A percentile compares a stretch with the other conserved stretches of the same genome.
Evolutionary conservation across 495 filamentous ascomycete species (phyloP).

Genomic region (Patellaria atrata): DNA sequence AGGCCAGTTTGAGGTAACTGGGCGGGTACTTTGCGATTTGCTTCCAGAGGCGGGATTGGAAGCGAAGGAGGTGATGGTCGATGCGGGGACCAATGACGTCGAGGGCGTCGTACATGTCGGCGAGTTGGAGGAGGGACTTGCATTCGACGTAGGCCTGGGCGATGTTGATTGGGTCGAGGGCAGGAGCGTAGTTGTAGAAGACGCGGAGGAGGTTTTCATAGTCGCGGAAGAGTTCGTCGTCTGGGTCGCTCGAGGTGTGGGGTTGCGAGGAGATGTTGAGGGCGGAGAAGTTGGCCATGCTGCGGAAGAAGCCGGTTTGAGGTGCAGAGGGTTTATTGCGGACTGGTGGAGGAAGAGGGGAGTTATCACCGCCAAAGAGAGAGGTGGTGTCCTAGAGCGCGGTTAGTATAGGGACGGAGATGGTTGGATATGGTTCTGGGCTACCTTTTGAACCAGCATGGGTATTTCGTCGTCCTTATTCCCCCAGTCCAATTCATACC

Average conservation of each 20-base stretch:
- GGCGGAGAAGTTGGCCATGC: constrained; percentile 60
- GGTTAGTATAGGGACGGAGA: background rate
- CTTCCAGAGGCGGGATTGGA: constrained; percentile 77
- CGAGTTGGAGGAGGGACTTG: constrained; percentile 68
- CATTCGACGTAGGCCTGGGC: constrained; percentile 83
- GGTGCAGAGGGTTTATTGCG: constrained; percentile 40
- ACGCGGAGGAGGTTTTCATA: constrained; percentile 89
- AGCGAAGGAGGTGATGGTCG: constrained; percentile 83
- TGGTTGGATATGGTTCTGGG: no score
- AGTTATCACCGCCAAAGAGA: constrained; percentile 33
- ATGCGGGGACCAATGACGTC: constrained; percentile 77
- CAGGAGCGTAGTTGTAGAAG: constrained; percentile 80
- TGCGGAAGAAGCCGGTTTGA: constrained; percentile 62
- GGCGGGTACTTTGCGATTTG: constrained; percentile 91
- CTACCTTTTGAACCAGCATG: constrained; percentile 76
- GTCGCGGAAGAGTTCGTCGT: constrained; percentile 62
- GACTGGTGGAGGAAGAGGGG: constrained; percentile 26
- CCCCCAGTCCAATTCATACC: constrained; percentile 74
- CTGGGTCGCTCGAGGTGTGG: constrained; percentile 31
- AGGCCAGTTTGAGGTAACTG: constrained; percentile 78
- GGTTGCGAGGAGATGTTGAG: constrained; percentile 39
- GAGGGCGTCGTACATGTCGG: constrained; percentile 85
- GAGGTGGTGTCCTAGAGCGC: constrained; percentile 23
- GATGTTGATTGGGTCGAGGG: constrained; percentile 70
- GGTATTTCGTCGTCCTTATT: constrained; percentile 59